Conservation (phyloP, 2,329 filamentous ascomycete genomes). For the Fusarium burgessii region DNA sequence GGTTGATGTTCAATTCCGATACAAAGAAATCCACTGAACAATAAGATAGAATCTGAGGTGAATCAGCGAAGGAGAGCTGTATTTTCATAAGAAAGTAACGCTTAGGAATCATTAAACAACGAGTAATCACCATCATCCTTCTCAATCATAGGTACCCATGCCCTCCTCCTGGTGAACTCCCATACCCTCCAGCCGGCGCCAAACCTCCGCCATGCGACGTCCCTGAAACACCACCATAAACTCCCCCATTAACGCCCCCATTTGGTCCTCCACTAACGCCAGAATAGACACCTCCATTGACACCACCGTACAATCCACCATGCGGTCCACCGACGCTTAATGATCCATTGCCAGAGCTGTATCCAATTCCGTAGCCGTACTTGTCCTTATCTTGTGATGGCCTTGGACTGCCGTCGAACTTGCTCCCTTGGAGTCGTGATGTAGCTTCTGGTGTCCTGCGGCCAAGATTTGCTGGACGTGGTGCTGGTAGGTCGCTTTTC, state of each 20-base stretch:
- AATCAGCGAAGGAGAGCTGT: no score
- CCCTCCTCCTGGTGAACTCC: constrained; percentile 26
- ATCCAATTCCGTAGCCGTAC: constrained; percentile 8
- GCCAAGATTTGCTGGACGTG: constrained; percentile 16
- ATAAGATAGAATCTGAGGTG: neutral
- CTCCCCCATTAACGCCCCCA: constrained; percentile 25
- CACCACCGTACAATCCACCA: constrained; percentile 26
- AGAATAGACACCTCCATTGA: constrained; percentile 28
- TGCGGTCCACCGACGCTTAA: constrained; percentile 16
- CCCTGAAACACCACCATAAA: constrained; percentile 33
- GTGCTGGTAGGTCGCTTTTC: constrained; percentile 11
- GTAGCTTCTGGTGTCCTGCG: constrained; percentile 31
- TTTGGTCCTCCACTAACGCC: constrained; percentile 25
- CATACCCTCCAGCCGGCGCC: constrained; percentile 22
- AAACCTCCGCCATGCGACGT: constrained; percentile 21
- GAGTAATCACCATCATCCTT: no score
- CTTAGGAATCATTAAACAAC: neutral
- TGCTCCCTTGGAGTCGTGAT: constrained; percentile 24
- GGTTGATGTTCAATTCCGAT: neutral
- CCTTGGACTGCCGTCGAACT: constrained; percentile 23
- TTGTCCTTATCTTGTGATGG: constrained; percentile 6
- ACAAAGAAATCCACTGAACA: neutral
- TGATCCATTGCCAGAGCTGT: constrained; percentile 15
- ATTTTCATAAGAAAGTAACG: neutral
- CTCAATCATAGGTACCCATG: constrained; percentile 13